Percentiles rank a stretch among this genome's conserved stretches.
Conservation (phyloP, 192 early-diverging fungal genomes). For the Pecoramyces ruminantium region DNA sequence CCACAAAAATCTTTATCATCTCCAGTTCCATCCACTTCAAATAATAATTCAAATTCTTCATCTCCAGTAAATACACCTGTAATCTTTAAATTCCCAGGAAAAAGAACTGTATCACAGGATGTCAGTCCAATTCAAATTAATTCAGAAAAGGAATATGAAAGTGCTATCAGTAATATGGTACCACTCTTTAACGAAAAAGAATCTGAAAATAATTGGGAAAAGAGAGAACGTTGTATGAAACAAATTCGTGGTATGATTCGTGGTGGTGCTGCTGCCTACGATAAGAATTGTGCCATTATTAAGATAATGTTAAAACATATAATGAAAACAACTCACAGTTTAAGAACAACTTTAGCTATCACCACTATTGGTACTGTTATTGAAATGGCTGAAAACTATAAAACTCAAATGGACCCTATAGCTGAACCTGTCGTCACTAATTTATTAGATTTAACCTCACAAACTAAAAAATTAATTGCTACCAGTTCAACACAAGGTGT, state of each 20-base stretch:
- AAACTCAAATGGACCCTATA: not conserved
- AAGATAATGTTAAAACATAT: not conserved
- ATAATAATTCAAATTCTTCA: not conserved
- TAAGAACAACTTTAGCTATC: not conserved
- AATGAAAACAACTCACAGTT: not conserved
- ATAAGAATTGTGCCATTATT: not conserved
- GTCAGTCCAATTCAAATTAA: not conserved
- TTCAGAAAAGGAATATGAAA: not conserved
- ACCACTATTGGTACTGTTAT: not conserved
- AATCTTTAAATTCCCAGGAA: not conserved
- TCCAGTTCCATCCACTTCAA: not conserved
- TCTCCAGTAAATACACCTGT: not conserved
- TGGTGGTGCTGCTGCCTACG: not conserved
- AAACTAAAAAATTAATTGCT: constrained; percentile 13
- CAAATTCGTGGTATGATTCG: not conserved
- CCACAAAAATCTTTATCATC: not conserved
- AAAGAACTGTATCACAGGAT: not conserved
- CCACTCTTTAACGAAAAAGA: not conserved
- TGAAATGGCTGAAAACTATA: not conserved
- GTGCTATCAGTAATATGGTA: not conserved
- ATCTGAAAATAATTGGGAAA: not conserved
- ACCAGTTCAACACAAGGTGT: constrained; percentile 7
- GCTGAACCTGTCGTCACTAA: not conserved
- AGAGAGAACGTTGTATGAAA: not conserved
- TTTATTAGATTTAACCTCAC: not conserved